Base-by-base conservation (phyloP, 331 rosid genomes). In the Saraca asoca region DNA sequence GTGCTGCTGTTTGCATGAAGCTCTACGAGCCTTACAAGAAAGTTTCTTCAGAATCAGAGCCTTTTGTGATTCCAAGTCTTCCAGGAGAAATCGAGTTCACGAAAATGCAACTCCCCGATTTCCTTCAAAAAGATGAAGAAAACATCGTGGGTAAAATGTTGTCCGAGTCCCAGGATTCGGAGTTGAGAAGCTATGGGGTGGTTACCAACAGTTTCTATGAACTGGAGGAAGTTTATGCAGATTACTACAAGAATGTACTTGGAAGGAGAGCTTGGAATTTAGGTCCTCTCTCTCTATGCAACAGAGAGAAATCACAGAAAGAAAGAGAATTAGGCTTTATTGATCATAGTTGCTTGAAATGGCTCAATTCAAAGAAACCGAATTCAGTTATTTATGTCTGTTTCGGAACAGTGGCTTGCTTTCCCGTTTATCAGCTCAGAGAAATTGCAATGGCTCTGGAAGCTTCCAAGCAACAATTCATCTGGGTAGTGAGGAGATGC, bases 141-240 rank as follows among this genome's bases (percentile, higher is more conserved):
- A 46, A 46, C 6, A 46, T 14, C 3, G 5, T 42, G 0, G 20
- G 7, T 13, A 18, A 16, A n/a, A 2, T 55, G 7, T 0, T 19
- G 3, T 52, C 61, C 2, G 13, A 5, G 7, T n/a, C 2, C 7
- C 0, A 0, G 3, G 69, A 67, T 13, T 42, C 57, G 5, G 79
- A 49, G 39, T 6, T 1, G 9, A 62, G 19, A 34, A 68, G 75
- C 45, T 51, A 43, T 9, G 79, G 83, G 33, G 49, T 52, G 41
- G 5, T 79, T 44, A 15, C 69, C 7, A 73, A 79, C 42, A 79
- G 69, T 60, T 73, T 79, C 56, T 63, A 79, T 13, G 76, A 69
- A 46, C 79, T 73, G 5, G 79, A 79, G 41, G 49, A 72, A 7
- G 73, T 9, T 41, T 74, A 79, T 51, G 83, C 70, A 6, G 54